Evolutionary conservation across 768 basidiomycete genomes (phyloP), one percentile per base, ranked within the genome.

Genomic region (Hygrophorus pudorinus): DNA sequence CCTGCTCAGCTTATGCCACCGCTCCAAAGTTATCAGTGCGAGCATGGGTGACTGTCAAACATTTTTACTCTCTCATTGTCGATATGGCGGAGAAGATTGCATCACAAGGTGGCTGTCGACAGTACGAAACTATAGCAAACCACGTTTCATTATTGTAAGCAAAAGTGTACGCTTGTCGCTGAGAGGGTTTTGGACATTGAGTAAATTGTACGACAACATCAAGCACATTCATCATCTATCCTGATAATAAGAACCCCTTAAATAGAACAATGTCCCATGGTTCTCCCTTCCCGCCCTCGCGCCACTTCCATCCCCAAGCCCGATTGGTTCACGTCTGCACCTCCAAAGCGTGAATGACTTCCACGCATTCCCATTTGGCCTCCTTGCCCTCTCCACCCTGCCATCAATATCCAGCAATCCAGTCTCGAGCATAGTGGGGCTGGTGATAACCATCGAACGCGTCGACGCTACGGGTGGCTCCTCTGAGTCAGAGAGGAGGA

Each of bases 301-400:
- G 38, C n/a, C 24, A n/a, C 28, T 24, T 27, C 41, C 8, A 12
- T 16, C 31, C 16, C 73, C 61, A 49, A 60, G 48, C 47, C 56
- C 57, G 48, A 60, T 58, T n/a, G 3, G 3, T 6, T 53, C 52
- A 20, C 64, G 55, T 68, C 71, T n/a, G n/a, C n/a, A 73, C 12
- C 77, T 59, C 72, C 73, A 79, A 4, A 80, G 61, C 4, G 72
- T 71, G 49, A 79, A 63, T 7, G 57, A 54, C 55, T 79, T 79
- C 76, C 76, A 79, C 3, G 76, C 75, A 46, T 76, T 75, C 5
- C 67, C 72, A 46, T 73, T 67, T 2, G 71, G 66, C 20, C 72
- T 53, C 42, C 61, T 60, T 9, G 56, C 34, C 38, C 62, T 65
- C 9, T 68, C 64, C 1, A 77, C 60, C 3, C 73, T 65, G 2